Evolutionary conservation across 2,329 filamentous ascomycete species (phyloP), one percentile per base, ranked within the genome.

Genomic region (Hymenoscyphus fructigenus): DNA sequence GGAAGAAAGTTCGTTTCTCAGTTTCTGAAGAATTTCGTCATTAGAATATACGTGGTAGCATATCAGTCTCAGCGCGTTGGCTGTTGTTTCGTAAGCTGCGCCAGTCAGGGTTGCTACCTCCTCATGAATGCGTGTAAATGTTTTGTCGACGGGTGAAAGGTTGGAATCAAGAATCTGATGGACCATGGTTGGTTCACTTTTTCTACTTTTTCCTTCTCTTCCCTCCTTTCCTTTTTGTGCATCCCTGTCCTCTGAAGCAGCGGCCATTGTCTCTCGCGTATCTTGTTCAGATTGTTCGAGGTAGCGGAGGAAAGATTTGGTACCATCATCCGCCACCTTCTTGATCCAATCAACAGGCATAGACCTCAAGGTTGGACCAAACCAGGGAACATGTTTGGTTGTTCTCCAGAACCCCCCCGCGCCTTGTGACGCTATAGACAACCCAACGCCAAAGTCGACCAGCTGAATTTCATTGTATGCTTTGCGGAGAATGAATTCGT

Each of bases 401-500:
- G 20, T 26, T 17, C 50, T n/a, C 50, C 50, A 55, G 23, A 55
- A 26, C 5, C 23, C 20, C 14, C 50, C 50, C 12, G 23, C 50
- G n/a, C 50, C 50, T 26, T 14, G 6, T 12, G 23, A 26, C 1
- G 47, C 47, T 3, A 55, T 55, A 15, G 26, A 29, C 20, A 55
- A 26, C 2, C 26, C 26, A 17, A 55, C 20, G 14, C 26, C 50
- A 55, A 55, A 55, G 26, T 55, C 50, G 6, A 28, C 20, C 14
- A 55, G 1, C 9, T 55, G 7, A 55, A 55, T 26, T 9, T 29
- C 26, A 6, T 55, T 55, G 50, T 55, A 55, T 12, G 23, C 3
- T 55, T 58, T 58, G 9, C 56, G 28, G 14, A 58, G 28, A 32
- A 58, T 58, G n/a, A 32, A 58, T 5, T 58, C 56, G 28, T 32